phyloP scores from a whole-genome alignment of 2,329 filamentous ascomycete species.

The Aschersonia sp. region DNA sequence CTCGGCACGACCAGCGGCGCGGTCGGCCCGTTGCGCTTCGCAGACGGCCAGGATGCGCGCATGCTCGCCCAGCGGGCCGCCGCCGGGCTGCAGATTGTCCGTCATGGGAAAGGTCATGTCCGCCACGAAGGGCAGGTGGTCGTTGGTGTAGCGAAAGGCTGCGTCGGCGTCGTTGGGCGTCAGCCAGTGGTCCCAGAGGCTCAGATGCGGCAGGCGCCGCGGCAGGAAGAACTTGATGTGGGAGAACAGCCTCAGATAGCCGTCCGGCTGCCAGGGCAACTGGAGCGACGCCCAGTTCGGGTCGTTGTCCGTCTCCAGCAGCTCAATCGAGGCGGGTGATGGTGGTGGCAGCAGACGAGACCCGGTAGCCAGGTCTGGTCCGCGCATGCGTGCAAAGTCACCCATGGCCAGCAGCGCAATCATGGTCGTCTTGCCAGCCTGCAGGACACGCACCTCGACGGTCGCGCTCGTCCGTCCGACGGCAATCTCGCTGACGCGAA shows the following conservation, averaged over 20 bases:
- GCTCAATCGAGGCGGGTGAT: neutral
- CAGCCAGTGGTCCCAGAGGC: neutral
- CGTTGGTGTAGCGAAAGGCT: neutral
- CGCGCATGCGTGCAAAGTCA: neutral
- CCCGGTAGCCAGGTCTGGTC: neutral
- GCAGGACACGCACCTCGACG: neutral
- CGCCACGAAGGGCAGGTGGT: neutral
- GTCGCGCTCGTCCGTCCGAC: neutral
- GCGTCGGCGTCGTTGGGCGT: neutral
- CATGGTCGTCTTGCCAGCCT: neutral
- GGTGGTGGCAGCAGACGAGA: neutral
- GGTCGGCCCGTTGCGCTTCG: neutral
- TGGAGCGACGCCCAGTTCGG: neutral
- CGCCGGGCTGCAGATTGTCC: neutral
- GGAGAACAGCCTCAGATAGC: neutral
- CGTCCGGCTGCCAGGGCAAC: neutral
- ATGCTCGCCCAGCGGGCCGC: neutral
- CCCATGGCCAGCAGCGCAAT: neutral
- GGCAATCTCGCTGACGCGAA: neutral
- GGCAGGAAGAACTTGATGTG: neutral
- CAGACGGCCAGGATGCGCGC: neutral
- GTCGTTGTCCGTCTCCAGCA: neutral
- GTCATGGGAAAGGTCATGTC: neutral
- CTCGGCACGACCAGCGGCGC: neutral
- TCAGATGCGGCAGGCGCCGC: neutral